A percentile compares a stretch with the other conserved stretches of the same genome.
phyloP scores from a whole-genome alignment of 192 early-diverging fungal genomes.

The Backusella liffmaniae region DNA sequence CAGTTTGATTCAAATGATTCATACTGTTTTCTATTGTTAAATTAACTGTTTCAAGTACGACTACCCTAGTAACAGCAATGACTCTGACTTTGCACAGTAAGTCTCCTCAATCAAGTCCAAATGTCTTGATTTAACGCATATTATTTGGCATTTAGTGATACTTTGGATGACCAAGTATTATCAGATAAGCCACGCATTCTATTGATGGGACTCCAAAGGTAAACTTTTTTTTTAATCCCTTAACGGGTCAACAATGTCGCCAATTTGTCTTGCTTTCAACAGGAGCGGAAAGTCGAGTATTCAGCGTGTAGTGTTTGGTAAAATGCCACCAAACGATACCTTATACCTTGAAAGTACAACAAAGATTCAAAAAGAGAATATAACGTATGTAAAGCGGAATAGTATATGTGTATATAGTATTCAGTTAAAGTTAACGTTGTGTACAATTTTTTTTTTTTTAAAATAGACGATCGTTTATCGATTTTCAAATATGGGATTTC shows the following conservation, averaged over 20 bases:
- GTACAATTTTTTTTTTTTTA: not conserved
- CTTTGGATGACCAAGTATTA: conserved; percentile 20
- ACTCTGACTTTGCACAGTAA: conserved; percentile 18
- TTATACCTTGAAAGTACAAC: conserved; percentile 80
- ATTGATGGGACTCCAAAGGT: conserved; percentile 50
- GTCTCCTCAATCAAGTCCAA: not conserved
- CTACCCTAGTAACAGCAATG: conserved; percentile 15
- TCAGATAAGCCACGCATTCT: conserved; percentile 42
- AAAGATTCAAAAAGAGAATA: conserved; percentile 67
- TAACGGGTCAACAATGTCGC: not conserved
- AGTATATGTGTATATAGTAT: no score
- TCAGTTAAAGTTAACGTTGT: not conserved
- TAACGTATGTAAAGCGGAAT: conserved; percentile 45
- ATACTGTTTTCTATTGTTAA: not conserved
- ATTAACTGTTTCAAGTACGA: conserved; percentile 5
- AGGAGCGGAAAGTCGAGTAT: conserved; percentile 88
- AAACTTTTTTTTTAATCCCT: not conserved
- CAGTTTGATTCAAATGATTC: not conserved
- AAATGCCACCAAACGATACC: conserved; percentile 86
- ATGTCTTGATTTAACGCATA: not conserved
- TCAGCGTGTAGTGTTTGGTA: conserved; percentile 82
- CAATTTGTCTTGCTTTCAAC: not conserved
- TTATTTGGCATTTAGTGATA: conserved; percentile 17
- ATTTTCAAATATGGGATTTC: conserved; percentile 90
- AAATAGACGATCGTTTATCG: conserved; percentile 65